These are phyloP conservation scores for Geotrichum restrictum DNA, from an alignment of 1,139 yeast species.

Conservation along the genomic window DNA sequence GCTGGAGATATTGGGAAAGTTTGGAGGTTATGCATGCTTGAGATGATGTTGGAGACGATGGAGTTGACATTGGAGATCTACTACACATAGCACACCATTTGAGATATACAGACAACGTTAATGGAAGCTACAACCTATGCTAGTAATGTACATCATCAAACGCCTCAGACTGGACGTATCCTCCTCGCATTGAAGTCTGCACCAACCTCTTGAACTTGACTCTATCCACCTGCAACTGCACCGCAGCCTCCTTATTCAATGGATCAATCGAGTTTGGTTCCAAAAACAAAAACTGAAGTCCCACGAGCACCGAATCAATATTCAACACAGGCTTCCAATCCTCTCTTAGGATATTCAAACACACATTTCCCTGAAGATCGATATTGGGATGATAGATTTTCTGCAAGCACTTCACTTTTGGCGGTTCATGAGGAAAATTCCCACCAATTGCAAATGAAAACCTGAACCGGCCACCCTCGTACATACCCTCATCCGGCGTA, in stretches of 20 bases:
- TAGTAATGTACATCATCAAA: constrained; percentile 56
- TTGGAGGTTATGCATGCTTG: no score
- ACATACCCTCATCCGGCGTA: constrained; percentile 76
- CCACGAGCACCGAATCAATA: constrained; percentile 68
- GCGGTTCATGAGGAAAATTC: constrained; percentile 90
- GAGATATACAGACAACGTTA: no score
- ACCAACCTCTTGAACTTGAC: constrained; percentile 58
- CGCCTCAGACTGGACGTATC: constrained; percentile 51
- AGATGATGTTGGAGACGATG: no score
- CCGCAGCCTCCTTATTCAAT: constrained; percentile 84
- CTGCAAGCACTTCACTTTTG: constrained; percentile 68
- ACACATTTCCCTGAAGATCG: constrained; percentile 83
- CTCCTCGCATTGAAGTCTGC: constrained; percentile 65
- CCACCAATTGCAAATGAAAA: constrained; percentile 63
- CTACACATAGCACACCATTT: no score
- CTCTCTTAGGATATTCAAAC: constrained; percentile 83
- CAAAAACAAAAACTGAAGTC: constrained; percentile 76
- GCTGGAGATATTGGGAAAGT: no score
- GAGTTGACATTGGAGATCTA: no score
- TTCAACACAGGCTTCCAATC: constrained; percentile 96
- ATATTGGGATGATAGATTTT: constrained; percentile 92
- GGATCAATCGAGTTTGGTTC: constrained; percentile 95
- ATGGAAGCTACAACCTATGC: no score
- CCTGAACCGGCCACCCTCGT: constrained; percentile 61
- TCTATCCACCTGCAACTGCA: constrained; percentile 58